These are phyloP conservation scores for Bipolaris zeicola DNA, from an alignment of 2,329 filamentous ascomycete species.

Conservation along the genomic window DNA sequence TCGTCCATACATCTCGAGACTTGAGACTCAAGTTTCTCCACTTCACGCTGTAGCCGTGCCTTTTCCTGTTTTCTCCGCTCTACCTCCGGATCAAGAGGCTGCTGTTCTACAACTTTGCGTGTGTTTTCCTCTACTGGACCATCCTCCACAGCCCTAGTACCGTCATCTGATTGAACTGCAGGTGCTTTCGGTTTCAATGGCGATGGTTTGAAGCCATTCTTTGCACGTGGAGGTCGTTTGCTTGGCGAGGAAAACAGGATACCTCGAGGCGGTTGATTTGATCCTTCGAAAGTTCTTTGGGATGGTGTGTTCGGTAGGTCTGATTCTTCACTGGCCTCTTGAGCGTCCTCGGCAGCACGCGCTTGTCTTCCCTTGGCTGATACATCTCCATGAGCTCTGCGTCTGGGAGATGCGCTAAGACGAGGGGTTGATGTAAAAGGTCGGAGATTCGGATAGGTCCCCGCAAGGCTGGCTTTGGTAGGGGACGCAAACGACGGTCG, in stretches of 20 bases:
- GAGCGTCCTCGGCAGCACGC: slow-evolving; percentile 8
- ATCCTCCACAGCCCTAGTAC: slow-evolving; percentile 17
- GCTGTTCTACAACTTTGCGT: neutral
- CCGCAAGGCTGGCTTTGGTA: slow-evolving; percentile 49
- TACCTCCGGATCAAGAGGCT: slow-evolving; percentile 29
- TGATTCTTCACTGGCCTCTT: slow-evolving; percentile 17
- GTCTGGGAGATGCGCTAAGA: slow-evolving; percentile 7
- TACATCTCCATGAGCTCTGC: slow-evolving; percentile 16
- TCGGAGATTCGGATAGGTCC: slow-evolving; percentile 45
- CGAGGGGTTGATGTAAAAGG: slow-evolving; percentile 25
- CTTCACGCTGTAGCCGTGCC: slow-evolving; percentile 32
- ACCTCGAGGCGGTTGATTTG: slow-evolving; percentile 30
- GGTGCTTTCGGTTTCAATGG: slow-evolving; percentile 21
- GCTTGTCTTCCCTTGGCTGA: slow-evolving; percentile 29
- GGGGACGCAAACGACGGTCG: slow-evolving; percentile 48
- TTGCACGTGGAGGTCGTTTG: slow-evolving; percentile 34
- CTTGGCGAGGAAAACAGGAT: slow-evolving; percentile 41
- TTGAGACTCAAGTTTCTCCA: slow-evolving; percentile 41
- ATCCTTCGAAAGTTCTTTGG: slow-evolving; percentile 16
- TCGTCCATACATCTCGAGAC: slow-evolving; percentile 37
- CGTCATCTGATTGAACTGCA: slow-evolving; percentile 19
- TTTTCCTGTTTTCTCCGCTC: slow-evolving; percentile 41
- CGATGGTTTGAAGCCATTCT: slow-evolving; percentile 21
- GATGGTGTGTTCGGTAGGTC: slow-evolving; percentile 33
- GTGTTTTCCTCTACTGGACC: slow-evolving; percentile 5